Conservation (phyloP, 2,329 filamentous ascomycete genomes). For the Ascosphaera apis region DNA sequence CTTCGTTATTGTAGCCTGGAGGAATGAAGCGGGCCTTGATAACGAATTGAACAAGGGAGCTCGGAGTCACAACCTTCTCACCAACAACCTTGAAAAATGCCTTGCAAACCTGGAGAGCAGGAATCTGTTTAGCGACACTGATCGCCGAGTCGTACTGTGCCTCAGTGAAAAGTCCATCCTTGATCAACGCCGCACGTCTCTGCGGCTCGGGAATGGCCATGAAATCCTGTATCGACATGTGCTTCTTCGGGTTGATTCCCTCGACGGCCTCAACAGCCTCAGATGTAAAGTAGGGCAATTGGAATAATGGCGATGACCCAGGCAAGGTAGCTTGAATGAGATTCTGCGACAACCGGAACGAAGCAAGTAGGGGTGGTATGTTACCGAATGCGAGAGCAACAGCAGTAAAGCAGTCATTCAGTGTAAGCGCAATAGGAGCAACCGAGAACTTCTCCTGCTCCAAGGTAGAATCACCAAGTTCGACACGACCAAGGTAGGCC, state of each 20-base stretch:
- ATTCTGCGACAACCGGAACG: conserved; percentile 63
- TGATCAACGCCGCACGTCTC: conserved; percentile 47
- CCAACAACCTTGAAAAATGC: conserved; percentile 97
- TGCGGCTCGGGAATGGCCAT: conserved; percentile 61
- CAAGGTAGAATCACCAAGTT: conserved; percentile 54
- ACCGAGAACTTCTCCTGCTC: conserved; percentile 75
- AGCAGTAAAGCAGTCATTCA: conserved; percentile 69
- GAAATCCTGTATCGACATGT: conserved; percentile 63
- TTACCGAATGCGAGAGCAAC: conserved; percentile 76
- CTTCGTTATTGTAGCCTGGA: conserved; percentile 40
- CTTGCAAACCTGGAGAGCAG: conserved; percentile 62
- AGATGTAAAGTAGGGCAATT: conserved; percentile 69
- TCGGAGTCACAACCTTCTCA: conserved; percentile 78
- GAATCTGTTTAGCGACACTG: conserved; percentile 59
- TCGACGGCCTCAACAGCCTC: conserved; percentile 24
- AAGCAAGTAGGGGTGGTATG: conserved; percentile 56
- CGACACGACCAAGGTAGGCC: conserved; percentile 79
- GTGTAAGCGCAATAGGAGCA: conserved; percentile 59
- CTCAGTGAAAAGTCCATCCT: conserved; percentile 45
- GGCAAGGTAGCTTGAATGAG: conserved; percentile 78
- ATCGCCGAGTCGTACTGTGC: conserved; percentile 56
- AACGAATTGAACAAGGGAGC: conserved; percentile 78
- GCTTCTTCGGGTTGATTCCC: conserved; percentile 37
- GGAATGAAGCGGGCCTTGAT: conserved; percentile 89
- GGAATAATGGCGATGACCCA: conserved; percentile 57